phyloP scores from a whole-genome alignment of 176 grass and related monocot species.

The Zea mays region Zm-B73-REFERENCE-NAM-5.0 NC_050100.1:212224501-212225000 shows the following conservation, averaged over 20 bases:
- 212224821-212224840: not conserved
- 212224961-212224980: conserved; percentile 1
- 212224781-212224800: not conserved
- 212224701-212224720: conserved; percentile 15
- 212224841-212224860: not conserved
- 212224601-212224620: not conserved
- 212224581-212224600: no score
- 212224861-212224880: not conserved
- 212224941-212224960: conserved; percentile 2
- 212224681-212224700: conserved; percentile 15
- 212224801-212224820: not conserved
- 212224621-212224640: not conserved
- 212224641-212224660: conserved; percentile 11
- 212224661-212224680: conserved; percentile 28
- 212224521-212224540: no score
- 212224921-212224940: not conserved
- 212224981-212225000: conserved; percentile 2
- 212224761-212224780: conserved; percentile 2
- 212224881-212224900: not conserved
- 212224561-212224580: no score
- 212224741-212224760: conserved; percentile 13
- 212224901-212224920: not conserved
- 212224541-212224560: no score
- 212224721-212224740: conserved; percentile 22
- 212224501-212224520: no score